Evolutionary conservation across 2,329 filamentous ascomycete species (phyloP).

Genomic region (Thielaviopsis ethacetica): DNA sequence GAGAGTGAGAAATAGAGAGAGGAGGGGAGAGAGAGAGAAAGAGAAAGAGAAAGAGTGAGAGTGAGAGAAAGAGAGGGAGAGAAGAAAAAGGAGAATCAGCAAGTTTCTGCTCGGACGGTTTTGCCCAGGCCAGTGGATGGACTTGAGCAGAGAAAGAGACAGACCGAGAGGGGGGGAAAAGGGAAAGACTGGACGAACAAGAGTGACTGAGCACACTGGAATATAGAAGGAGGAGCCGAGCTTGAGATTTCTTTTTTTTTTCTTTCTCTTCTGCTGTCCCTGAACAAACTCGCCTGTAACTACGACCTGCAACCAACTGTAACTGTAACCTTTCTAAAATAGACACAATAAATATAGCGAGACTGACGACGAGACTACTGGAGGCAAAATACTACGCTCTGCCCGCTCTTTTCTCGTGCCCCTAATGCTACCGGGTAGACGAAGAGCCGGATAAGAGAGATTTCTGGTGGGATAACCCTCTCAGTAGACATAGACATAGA

Average conservation of each 20-base stretch:
- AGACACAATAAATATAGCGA: no score
- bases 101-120: background rate
- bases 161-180: background rate
- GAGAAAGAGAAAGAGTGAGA: background rate
- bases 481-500: no score
- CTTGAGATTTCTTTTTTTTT: background rate
- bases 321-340: no score
- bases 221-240: background rate
- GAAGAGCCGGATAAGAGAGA: background rate
- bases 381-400: no score
- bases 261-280: background rate
- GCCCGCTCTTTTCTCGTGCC: background rate
- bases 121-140: background rate
- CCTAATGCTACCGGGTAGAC: background rate
- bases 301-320: no score
- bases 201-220: background rate
- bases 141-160: background rate
- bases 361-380: no score
- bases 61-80: background rate
- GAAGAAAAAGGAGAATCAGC: background rate
- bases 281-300: background rate
- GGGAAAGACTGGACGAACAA: background rate
- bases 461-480: background rate
- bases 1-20: no score
- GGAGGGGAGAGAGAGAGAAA: no score